phyloP scores from a whole-genome alignment of 2,329 filamentous ascomycete species.

The Helotiales sp. region DNA sequence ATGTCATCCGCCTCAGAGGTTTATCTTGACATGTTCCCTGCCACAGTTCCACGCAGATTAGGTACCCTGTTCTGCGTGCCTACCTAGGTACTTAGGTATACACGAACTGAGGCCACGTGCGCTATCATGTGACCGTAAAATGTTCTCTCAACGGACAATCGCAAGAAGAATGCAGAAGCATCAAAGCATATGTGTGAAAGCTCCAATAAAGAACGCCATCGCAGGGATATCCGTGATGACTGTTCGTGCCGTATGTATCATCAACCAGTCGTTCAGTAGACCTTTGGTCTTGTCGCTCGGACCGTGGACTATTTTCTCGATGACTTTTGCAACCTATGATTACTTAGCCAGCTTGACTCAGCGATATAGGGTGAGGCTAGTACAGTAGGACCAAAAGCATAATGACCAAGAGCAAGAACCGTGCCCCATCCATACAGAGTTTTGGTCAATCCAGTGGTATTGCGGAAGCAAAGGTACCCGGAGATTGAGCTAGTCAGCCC shows the following conservation, averaged over 20 bases:
- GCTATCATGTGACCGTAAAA: too few relatives aligned
- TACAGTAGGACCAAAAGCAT: conserved; percentile 12
- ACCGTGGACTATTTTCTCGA: conserved; percentile 11
- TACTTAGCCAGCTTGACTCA: not conserved
- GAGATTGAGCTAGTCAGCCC: conserved; percentile 8
- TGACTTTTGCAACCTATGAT: conserved; percentile 6
- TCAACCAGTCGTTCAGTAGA: conserved; percentile 13
- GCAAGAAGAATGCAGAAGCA: not conserved
- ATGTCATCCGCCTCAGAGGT: too few relatives aligned
- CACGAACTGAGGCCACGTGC: too few relatives aligned
- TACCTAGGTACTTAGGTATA: too few relatives aligned
- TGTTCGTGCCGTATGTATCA: conserved; percentile 13
- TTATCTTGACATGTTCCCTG: too few relatives aligned
- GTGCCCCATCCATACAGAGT: conserved; percentile 17
- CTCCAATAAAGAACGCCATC: conserved; percentile 18
- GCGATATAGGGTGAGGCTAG: not conserved
- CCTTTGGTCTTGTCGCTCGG: conserved; percentile 10
- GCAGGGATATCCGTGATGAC: conserved; percentile 18
- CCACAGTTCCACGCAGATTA: too few relatives aligned
- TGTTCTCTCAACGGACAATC: not conserved
- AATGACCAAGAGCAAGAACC: conserved; percentile 14
- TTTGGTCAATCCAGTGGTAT: not conserved
- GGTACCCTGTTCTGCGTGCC: too few relatives aligned
- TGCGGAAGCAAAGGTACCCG: conserved; percentile 5
- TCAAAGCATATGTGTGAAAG: conserved; percentile 10